Base-by-base conservation (phyloP, 1,284 basidiomycete genomes). In the Heterobasidion occidentale region DNA sequence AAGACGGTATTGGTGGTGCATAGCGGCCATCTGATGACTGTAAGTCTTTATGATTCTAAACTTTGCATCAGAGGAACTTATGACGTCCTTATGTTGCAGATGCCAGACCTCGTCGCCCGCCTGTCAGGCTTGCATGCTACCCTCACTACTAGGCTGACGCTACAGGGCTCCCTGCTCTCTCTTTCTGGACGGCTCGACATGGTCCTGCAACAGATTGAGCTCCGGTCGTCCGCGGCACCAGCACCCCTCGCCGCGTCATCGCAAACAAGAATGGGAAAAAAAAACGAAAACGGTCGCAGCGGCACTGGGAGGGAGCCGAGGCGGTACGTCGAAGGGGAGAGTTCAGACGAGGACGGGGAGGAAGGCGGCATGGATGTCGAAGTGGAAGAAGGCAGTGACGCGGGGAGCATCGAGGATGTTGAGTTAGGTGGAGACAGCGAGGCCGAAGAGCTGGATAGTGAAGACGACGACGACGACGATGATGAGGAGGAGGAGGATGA, bases 11-110 rank as follows among this genome's bases (percentile, higher is more conserved):
- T 99, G 56, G 80, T 88, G 34, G 81, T 94, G 46, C 94, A 98
- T 69, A 90, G 94, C 57, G 90, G 89, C 1, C 90, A 98, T 72
- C 80, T 99, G 55, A 92, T 99, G 88, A 95, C 94, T 47, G 94
- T 94, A 63, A 14, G 15, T 56, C n/a, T 36, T 45, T 9, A 7
- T 45, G 12, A 45, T 17, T 45, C 7, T 45, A 5, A 45, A 14
- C 17, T 49, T 11, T 49, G 15, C 12, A 47, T 3, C 17, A n/a
- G 11, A 44, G n/a, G 48, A 36, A 46, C 53, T 61, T 51, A 63
- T 56, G 15, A 62, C 57, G 61, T 57, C 53, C 46, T 64, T 64
- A 52, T 71, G 58, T 36, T 58, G 8, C 57, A 93, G 90, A 86
- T 94, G 68, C 93, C 92, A 12, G 89, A 92, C 65, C 77, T 96